Evolutionary conservation across 495 filamentous ascomycete species (phyloP), one percentile per base, ranked within the genome.

Genomic region (Aspergillus wentii): DNA sequence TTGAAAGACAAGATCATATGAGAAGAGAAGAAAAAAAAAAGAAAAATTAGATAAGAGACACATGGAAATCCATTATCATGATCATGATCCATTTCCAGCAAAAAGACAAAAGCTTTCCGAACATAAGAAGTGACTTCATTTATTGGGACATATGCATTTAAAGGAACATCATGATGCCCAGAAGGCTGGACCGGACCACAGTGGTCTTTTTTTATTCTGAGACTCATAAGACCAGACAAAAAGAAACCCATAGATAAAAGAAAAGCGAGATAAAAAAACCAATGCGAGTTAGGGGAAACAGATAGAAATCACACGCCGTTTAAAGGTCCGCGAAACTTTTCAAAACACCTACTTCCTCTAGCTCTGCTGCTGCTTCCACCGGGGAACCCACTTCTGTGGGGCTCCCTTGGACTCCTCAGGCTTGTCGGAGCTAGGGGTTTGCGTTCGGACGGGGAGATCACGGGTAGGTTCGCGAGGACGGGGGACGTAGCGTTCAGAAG

Each of bases 301-400:
- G 19, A 18, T 9, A 14, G 19, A 33, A 38, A 10, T 30, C 37
- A 41, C 33, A 38, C 38, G 33, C 38, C 44, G 29, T 35, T 42
- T 38, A 32, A 33, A 28, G 29, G 25, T 22, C 30, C 32, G 38
- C 23, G 23, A 41, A 46, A 37, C 35, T 45, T 46, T 43, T 35
- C 36, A 47, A 45, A 16, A 19, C n/a, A 13, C 5, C 17, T 22
- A 36, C 11, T 38, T 39, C 41, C 41, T 44, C 57, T 65, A 65
- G 43, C 44, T 46, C 39, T 66, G 57, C 46, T 62, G 59, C 48
- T 63, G 64, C 57, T 64, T 71, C 59, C 58, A 69, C 29, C 54
- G 53, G 14, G 67, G 67, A 18, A 69, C 65, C 67, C 67, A 71
- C 45, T 61, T 67, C 32, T 54, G 46, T 39, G 44, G 26, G 22